Evolutionary conservation across 768 basidiomycete genomes (phyloP), one percentile per base, ranked within the genome.

Genomic region (Neoboletus brunneissimus): DNA sequence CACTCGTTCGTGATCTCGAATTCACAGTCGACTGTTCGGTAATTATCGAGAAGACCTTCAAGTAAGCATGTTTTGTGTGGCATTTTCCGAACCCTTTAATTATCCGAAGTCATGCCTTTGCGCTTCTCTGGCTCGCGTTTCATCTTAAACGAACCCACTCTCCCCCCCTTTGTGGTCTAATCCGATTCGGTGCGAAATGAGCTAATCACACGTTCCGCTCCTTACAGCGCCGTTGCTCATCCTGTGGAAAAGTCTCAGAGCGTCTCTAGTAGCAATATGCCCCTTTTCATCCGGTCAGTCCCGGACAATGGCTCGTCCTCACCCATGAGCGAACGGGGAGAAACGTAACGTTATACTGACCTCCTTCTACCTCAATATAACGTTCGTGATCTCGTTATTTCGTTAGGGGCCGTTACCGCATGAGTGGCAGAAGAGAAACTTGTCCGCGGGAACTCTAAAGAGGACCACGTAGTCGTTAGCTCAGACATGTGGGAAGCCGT

Each of bases 11-110:
- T 62, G 83, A 85, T 71, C 70, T 84, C 51, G 79, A 80, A 64
- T 82, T 84, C 72, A 68, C 76, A 46, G 73, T 79, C 22, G 80
- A 82, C 63, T 75, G 79, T 25, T 68, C 73, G 51, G 69, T 82
- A 61, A 77, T 82, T 61, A 80, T 85, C 61, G 82, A 86, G 75
- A 85, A 85, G 75, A 80, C 76, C 47, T 76, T 82, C 67, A 85
- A 84, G 84, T 86, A 66, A 75, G 82, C 40, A 58, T 35, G 31
- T 57, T 54, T 55, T 53, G 5, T 27, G 45, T 67, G 60, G 62
- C 54, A 48, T 49, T 57, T 61, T 49, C 55, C 62, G 61, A 53
- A 37, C 52, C 50, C 58, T 62, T 62, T 59, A 54, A 63, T 70
- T 64, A 62, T 61, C 53, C 58, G 62, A 56, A 54, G 38, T 54